Percentiles rank a stretch among this genome's conserved stretches.
Evolutionary conservation across 2,329 filamentous ascomycete species (phyloP).

Genomic region (Calonectria hongkongensis): DNA sequence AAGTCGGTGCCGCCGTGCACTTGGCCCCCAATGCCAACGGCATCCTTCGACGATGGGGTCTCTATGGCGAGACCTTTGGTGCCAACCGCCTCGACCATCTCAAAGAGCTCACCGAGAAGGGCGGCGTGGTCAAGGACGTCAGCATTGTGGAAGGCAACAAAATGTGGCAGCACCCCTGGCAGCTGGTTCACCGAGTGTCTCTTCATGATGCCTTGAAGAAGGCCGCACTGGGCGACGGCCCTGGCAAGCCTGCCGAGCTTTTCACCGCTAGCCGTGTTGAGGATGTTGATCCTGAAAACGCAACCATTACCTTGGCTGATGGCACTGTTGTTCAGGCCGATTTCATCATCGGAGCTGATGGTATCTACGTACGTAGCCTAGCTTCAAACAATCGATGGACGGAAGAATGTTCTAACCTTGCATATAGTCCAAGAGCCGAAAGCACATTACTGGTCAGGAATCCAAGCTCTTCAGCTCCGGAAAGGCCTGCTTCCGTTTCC

Average conservation of each 20-base stretch:
- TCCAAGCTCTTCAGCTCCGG: slow-evolving; percentile 64
- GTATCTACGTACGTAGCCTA: slow-evolving; percentile 65
- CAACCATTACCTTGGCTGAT: slow-evolving; percentile 65
- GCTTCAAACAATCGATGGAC: background rate
- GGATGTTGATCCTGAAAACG: slow-evolving; percentile 63
- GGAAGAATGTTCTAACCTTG: background rate
- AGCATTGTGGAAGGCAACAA: slow-evolving; percentile 60
- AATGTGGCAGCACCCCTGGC: slow-evolving; percentile 69
- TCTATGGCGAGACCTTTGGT: slow-evolving; percentile 62
- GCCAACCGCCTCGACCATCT: slow-evolving; percentile 60
- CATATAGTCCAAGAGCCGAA: slow-evolving; percentile 51
- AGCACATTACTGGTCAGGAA: slow-evolving; percentile 47
- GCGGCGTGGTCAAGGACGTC: slow-evolving; percentile 59
- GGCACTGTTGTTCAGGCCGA: slow-evolving; percentile 67
- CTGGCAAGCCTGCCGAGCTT: slow-evolving; percentile 61
- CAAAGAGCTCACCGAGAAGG: slow-evolving; percentile 61
- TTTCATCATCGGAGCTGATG: slow-evolving; percentile 73
- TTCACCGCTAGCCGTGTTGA: slow-evolving; percentile 65
- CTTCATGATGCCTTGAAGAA: slow-evolving; percentile 70
- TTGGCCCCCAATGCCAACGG: slow-evolving; percentile 77
- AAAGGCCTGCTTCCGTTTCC: slow-evolving; percentile 74
- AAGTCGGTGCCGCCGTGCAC: slow-evolving; percentile 77
- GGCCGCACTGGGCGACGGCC: slow-evolving; percentile 62
- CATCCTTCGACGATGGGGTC: slow-evolving; percentile 66
- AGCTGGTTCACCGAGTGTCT: slow-evolving; percentile 70